Conservation (phyloP, 1,139 yeast species). For the Pneumocystis sp. region DNA sequence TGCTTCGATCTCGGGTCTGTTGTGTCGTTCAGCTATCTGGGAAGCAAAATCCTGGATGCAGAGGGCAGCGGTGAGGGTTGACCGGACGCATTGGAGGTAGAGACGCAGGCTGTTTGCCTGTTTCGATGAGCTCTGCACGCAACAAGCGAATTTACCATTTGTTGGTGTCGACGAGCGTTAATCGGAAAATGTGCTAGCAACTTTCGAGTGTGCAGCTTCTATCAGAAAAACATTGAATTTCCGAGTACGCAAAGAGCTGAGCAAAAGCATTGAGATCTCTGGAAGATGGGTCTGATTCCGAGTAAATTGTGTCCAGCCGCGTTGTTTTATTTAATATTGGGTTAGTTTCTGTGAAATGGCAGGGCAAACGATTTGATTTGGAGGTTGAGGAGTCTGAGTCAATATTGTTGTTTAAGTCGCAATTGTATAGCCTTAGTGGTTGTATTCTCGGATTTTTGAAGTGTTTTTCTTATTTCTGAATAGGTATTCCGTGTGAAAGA, state of each 20-base stretch:
- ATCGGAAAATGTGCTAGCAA: no score
- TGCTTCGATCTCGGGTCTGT: constrained; percentile 91
- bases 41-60: constrained; percentile 91
- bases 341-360: constrained; percentile 37
- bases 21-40: constrained; percentile 90
- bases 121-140: no score
- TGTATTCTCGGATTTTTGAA: no score
- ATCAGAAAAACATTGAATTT: not conserved
- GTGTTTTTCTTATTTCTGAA: not conserved
- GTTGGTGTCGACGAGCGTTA: not conserved
- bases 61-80: constrained; percentile 87
- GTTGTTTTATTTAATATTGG: constrained; percentile 18
- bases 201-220: not conserved
- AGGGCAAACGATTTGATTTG: constrained; percentile 62
- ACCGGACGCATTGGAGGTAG: constrained; percentile 82
- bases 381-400: constrained; percentile 35
- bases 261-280: not conserved
- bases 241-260: not conserved
- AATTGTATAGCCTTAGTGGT: constrained; percentile 53
- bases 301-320: not conserved
- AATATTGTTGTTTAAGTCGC: constrained; percentile 57
- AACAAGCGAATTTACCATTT: not conserved
- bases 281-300: not conserved
- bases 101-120: constrained; percentile 76
- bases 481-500: not conserved